Evolutionary conservation across 257 asterid genomes (phyloP).

Genomic region (Nicotiana obtusifolia): DNA sequence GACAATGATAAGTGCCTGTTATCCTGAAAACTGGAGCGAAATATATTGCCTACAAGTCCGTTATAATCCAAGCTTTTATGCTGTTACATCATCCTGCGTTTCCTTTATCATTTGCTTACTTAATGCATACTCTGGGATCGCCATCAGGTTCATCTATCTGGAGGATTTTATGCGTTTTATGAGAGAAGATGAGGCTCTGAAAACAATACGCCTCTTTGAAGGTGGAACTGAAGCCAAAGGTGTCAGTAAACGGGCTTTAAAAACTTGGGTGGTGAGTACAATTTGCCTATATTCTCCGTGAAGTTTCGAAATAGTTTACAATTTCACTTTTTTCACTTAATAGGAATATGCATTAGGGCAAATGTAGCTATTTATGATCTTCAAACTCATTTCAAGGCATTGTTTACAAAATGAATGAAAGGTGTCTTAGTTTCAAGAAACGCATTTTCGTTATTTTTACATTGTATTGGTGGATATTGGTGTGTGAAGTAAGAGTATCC

Average conservation of each 20-base stretch:
- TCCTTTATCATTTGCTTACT: neutral
- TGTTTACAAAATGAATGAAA: neutral
- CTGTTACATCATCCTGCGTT: neutral
- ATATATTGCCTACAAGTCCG: neutral
- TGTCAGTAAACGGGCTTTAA: slow-evolving; percentile 68
- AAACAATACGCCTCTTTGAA: slow-evolving; percentile 56
- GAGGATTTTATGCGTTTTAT: slow-evolving; percentile 76
- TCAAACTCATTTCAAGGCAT: neutral
- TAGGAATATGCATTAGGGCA: neutral
- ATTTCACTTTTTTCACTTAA: neutral
- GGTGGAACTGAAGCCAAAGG: slow-evolving; percentile 60
- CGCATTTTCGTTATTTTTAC: neutral
- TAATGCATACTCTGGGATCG: slow-evolving; percentile 1
- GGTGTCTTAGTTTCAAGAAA: neutral
- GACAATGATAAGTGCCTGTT: neutral
- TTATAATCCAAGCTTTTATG: neutral
- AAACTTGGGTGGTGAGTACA: slow-evolving; percentile 76
- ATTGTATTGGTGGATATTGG: neutral
- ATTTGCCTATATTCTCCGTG: slow-evolving; percentile 5
- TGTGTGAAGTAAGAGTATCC: neutral
- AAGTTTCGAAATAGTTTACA: neutral
- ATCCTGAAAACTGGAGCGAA: neutral
- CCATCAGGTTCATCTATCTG: slow-evolving; percentile 39
- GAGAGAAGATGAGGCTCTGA: slow-evolving; percentile 71
- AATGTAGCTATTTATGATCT: neutral